These are phyloP conservation scores for Pyrenophora seminiperda DNA, from an alignment of 2,329 filamentous ascomycete genomes.

Conservation along the genomic window DNA sequence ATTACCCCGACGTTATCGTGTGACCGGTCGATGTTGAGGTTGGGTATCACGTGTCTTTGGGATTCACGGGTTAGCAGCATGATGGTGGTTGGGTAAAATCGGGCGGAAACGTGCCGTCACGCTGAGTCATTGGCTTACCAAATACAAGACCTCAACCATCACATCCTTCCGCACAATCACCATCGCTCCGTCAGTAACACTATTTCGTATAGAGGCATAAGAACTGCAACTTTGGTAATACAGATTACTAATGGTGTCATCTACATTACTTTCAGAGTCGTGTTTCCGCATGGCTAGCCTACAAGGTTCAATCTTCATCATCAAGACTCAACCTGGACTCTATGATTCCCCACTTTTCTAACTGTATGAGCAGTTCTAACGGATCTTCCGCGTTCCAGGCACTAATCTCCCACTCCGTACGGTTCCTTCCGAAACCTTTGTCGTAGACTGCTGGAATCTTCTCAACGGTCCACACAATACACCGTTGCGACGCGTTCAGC, in stretches of 20 bases:
- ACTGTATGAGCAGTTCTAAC: constrained; percentile 27
- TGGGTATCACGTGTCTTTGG: too few relatives aligned
- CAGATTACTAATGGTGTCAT: background rate
- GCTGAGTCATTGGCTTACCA: background rate
- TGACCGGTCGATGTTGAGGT: background rate
- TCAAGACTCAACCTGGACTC: constrained; percentile 28
- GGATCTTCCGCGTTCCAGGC: constrained; percentile 32
- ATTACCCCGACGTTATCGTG: background rate
- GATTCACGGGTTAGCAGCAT: background rate
- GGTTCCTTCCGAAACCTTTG: constrained; percentile 15
- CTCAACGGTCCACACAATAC: constrained; percentile 34
- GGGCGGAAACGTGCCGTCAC: constrained; percentile 5
- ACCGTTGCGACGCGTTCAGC: constrained; percentile 24
- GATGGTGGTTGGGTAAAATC: constrained; percentile 3
- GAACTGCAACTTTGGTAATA: background rate
- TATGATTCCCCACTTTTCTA: constrained; percentile 33
- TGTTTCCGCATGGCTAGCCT: too few relatives aligned
- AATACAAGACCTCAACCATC: background rate
- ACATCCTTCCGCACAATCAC: background rate
- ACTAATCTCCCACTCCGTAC: constrained; percentile 34
- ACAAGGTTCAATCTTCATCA: constrained; percentile 22
- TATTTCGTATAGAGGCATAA: background rate
- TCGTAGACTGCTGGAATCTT: constrained; percentile 32
- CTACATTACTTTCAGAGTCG: too few relatives aligned
- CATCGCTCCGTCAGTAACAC: background rate